Base-by-base conservation (phyloP, 176 grass and related monocot species). In the Phyllostachys edulis region DNA sequence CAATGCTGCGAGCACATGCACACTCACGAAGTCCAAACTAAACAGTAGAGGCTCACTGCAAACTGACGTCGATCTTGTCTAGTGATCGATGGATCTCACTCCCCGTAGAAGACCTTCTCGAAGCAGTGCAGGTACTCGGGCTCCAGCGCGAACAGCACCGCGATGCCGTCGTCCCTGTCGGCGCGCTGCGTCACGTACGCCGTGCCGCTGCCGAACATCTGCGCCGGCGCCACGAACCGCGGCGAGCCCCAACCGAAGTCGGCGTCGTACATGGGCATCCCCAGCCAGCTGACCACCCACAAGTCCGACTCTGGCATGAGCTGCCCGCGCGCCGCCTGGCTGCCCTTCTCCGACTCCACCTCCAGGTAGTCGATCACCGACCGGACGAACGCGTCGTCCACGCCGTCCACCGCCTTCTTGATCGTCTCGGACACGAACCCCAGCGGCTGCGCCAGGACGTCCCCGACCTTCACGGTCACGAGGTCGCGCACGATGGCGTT, bases 211-310 rank as follows among this genome's bases (percentile, higher is more conserved):
- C 87, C 89, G 57, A 85, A 87, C 87, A 97, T 92, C 83, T 90
- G 82, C n/a, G 83, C 94, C 5, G 87, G 92, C 57, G 89, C 79
- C 18, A 49, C 46, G 46, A 49, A 49, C 46, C 46, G 46, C 46
- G 46, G 46, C 46, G 46, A 44, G 40, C 94, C 94, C 92, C 90
- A 97, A 0, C 92, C 92, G 72, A 97, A 94, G 81, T 97, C 87
- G 6, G 90, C 90, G 73, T 92, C 94, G 86, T 92, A 46, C 60
- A 97, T 88, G 41, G 92, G 90, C 81, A 94, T 55, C 16, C 85
- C 87, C 5, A 91, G 84, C 94, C 94, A 97, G 80, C 94, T 97
- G 26, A 88, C 86, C 15, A 89, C 73, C 75, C 83, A 82, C 0
- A 94, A 79, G 63, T 86, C 83, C 17, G 92, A 74, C 85, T 88